Base-by-base conservation (phyloP, 768 basidiomycete species). In the Lepiota venenata region DNA sequence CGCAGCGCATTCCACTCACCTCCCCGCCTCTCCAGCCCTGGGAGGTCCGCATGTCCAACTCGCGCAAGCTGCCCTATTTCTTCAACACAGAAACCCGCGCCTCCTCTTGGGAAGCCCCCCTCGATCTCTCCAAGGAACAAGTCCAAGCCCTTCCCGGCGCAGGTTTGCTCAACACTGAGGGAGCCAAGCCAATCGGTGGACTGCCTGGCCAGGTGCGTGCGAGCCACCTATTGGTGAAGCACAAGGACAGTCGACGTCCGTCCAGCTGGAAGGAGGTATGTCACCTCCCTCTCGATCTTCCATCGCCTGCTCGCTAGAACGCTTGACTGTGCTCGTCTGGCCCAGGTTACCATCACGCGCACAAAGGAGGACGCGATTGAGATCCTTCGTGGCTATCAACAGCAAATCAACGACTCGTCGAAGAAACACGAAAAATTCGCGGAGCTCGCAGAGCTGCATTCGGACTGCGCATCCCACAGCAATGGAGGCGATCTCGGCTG, bases 141-240 rank as follows among this genome's bases (percentile, higher is more conserved):
- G 69, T 90, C 60, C 57, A 70, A 1, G 49, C 70, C 3, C 78
- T 97, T 9, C 84, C 90, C 2, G 92, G 91, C 0, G 88, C 88
- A 15, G 38, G 48, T 4, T 35, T 47, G n/a, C 42, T 47, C 37
- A 65, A 82, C 39, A 71, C 82, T 48, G 63, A 78, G 79, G 53
- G 69, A 50, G 61, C 58, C n/a, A 48, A 55, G 16, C 21, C 48
- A 11, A 36, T 55, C 16, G 39, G 42, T 8, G 42, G 42, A n/a
- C 56, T 56, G 36, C 63, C 74, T 15, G 77, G 72, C 16, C 78
- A 89, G 69, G 91, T 97, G 37, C 83, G 93, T 47, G 96, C 94
- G n/a, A 93, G 92, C 64, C 97, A 99, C 74, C 75, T 99, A 57
- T 72, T 99, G 54, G 87, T 98, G 58, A 99, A 99, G 73, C 95